These are phyloP conservation scores for Petunia hybrid DNA, from an alignment of 305 asterid species.

Conservation along the genomic window DNA sequence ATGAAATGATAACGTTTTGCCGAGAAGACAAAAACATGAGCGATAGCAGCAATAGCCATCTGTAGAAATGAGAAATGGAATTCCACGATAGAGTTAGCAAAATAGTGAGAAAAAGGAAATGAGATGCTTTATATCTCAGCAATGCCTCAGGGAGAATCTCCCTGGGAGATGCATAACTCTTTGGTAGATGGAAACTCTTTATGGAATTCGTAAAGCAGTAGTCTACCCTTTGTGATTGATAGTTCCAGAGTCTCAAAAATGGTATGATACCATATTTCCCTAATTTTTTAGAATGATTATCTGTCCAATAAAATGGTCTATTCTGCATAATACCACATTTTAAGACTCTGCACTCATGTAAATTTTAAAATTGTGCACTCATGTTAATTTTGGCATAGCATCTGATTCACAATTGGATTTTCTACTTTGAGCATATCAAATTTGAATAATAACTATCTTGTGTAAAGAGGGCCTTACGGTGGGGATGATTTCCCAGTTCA, in stretches of 20 bases:
- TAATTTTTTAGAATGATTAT: background rate
- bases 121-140: background rate
- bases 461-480: background rate
- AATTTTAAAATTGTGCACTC: background rate
- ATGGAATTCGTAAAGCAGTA: background rate
- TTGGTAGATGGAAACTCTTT: background rate
- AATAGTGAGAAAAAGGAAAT: background rate
- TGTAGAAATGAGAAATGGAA: conserved; percentile 35
- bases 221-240: conserved; percentile 2
- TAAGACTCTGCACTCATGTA: background rate
- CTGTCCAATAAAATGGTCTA: conserved; percentile 6
- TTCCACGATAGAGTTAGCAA: background rate
- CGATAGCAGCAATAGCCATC: conserved; percentile 95
- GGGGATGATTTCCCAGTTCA: background rate
- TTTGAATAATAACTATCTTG: background rate
- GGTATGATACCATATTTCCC: conserved; percentile 5
- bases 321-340: background rate
- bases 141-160: background rate
- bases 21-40: conserved; percentile 86
- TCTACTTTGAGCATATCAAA: background rate
- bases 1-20: conserved; percentile 73
- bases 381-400: background rate
- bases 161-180: background rate
- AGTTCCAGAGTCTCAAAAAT: background rate
- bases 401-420: conserved; percentile 10